Evolutionary conservation across 345 rosid genomes (phyloP).

Genomic region (Conringia planisiliqua): DNA sequence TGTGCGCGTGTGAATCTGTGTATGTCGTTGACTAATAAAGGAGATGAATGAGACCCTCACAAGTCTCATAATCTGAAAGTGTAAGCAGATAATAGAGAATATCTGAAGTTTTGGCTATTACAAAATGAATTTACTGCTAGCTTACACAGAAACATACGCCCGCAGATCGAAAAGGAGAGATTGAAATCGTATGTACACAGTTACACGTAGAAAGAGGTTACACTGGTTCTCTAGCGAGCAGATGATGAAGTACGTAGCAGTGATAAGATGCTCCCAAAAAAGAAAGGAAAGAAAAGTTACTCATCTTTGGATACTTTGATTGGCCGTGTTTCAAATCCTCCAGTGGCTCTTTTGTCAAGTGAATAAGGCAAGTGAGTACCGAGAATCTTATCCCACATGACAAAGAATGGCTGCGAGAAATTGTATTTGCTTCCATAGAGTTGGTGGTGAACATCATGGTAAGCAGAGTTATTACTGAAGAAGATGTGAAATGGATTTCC

Average conservation of each 20-base stretch:
- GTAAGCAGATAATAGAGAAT: conserved; percentile 4
- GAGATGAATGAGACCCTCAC: background rate
- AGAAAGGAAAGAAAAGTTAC: conserved; percentile 18
- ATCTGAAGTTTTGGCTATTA: conserved; percentile 19
- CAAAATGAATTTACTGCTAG: conserved; percentile 15
- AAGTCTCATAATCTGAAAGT: background rate
- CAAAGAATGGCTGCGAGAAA: conserved; percentile 80
- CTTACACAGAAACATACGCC: conserved; percentile 20
- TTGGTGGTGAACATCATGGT: conserved; percentile 84
- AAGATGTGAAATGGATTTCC: conserved; percentile 68
- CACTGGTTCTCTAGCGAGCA: conserved; percentile 14
- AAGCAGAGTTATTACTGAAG: conserved; percentile 75
- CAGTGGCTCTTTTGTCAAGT: conserved; percentile 61
- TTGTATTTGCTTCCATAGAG: conserved; percentile 75
- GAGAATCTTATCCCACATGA: conserved; percentile 69
- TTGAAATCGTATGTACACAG: conserved; percentile 28
- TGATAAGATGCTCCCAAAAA: background rate
- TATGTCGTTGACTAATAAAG: background rate
- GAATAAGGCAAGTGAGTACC: conserved; percentile 74
- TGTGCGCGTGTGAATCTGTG: background rate
- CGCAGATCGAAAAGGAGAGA: background rate
- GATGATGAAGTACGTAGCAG: conserved; percentile 6
- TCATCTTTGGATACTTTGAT: conserved; percentile 46
- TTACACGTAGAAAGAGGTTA: conserved; percentile 19
- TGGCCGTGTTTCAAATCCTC: conserved; percentile 68